Percentiles rank a stretch among this genome's conserved stretches.
Conservation (phyloP, 768 basidiomycete species). For the Sutorius australiensis region DNA sequence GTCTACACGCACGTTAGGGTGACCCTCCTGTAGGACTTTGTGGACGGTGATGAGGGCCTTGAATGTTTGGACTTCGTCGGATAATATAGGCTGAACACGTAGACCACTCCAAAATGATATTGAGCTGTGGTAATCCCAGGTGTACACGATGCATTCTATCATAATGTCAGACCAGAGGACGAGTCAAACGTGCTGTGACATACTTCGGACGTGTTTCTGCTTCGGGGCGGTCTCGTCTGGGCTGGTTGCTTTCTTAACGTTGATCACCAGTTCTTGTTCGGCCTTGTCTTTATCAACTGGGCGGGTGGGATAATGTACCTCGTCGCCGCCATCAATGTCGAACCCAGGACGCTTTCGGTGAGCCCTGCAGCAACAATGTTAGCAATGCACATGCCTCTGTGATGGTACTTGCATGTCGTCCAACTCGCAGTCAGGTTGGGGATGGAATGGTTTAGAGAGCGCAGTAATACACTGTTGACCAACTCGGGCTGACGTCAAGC, state of each 20-base stretch:
- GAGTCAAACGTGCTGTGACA: conserved; percentile 31
- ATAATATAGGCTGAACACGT: conserved; percentile 92
- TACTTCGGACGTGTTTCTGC: conserved; percentile 99
- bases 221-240: conserved; percentile 96
- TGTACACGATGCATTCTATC: conserved; percentile 95
- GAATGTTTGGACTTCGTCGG: conserved; percentile 98
- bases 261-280: conserved; percentile 87
- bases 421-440: conserved; percentile 1
- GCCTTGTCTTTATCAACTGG: conserved; percentile 99
- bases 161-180: conserved; percentile 11
- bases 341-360: conserved; percentile 40
- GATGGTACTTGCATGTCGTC: conserved; percentile 26
- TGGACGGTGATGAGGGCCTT: conserved; percentile 97
- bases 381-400: conserved; percentile 2
- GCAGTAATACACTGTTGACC: conserved; percentile 4
- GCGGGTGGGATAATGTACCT: conserved; percentile 89
- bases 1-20: conserved; percentile 66
- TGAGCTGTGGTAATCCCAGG: conserved; percentile 98
- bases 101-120: conserved; percentile 98
- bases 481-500: not conserved
- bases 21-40: conserved; percentile 97
- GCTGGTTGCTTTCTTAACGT: conserved; percentile 98
- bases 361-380: conserved; percentile 27
- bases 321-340: conserved; percentile 69
- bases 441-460: not conserved